Percentiles rank a stretch among this genome's conserved stretches.
phyloP scores from a whole-genome alignment of 192 early-diverging fungal species.

The Coemansia sp. region DNA sequence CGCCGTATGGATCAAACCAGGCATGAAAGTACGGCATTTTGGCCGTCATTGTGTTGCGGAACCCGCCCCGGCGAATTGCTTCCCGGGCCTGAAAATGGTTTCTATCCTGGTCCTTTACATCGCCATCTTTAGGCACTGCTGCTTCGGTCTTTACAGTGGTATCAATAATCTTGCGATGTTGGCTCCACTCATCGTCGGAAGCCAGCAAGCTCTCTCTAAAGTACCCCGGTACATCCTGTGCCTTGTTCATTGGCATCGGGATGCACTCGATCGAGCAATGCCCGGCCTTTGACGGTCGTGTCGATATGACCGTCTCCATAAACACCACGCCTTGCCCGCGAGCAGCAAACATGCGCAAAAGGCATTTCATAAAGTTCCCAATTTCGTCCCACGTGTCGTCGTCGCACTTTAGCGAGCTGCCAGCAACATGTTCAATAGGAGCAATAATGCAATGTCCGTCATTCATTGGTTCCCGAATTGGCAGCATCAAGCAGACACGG shows the following conservation, averaged over 20 bases:
- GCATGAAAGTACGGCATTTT: conserved; percentile 96
- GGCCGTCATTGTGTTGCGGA: conserved; percentile 67
- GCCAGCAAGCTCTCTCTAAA: conserved; percentile 84
- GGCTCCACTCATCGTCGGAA: conserved; percentile 87
- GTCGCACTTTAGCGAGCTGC: conserved; percentile 80
- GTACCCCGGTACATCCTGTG: conserved; percentile 77
- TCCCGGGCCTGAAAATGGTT: conserved; percentile 27
- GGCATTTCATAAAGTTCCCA: conserved; percentile 92
- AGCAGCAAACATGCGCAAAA: conserved; percentile 84
- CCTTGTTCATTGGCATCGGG: conserved; percentile 76
- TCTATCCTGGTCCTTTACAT: conserved; percentile 32
- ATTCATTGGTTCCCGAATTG: conserved; percentile 69
- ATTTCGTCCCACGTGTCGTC: conserved; percentile 96
- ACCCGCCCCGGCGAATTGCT: conserved; percentile 59
- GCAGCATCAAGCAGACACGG: conserved; percentile 76
- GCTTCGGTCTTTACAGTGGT: conserved; percentile 61
- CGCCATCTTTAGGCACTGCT: conserved; percentile 13
- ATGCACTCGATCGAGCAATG: conserved; percentile 93
- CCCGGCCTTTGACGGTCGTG: conserved; percentile 60
- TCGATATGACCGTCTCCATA: conserved; percentile 84
- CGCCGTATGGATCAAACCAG: conserved; percentile 87
- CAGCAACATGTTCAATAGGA: conserved; percentile 77
- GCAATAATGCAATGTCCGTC: conserved; percentile 91
- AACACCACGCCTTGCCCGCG: conserved; percentile 74
- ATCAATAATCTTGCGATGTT: conserved; percentile 73